Base-by-base conservation (phyloP, 176 grass and related monocot species). In the Cocos nucifera region DNA sequence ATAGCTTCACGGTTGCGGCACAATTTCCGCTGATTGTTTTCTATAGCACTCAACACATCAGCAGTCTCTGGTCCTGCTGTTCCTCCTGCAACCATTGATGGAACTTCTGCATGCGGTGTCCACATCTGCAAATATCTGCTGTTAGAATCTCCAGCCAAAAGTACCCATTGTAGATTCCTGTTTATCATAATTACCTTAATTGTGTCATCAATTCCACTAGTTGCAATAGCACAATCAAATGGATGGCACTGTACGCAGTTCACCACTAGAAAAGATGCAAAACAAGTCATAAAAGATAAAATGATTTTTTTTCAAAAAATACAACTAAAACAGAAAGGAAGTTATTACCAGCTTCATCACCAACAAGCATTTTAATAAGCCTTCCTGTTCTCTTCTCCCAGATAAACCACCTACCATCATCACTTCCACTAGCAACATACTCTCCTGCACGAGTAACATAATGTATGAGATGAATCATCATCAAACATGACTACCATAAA, bases 181-280 rank as follows among this genome's bases (percentile, higher is more conserved):
- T 12, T 44, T 29, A 25, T 50, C 44, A 65, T 51, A 67, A 57
- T 78, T 88, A 98, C 93, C 82, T 98, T 98, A 54, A 98, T 78
- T 30, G 88, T 89, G 60, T 80, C 85, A 75, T 98, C 93, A 35
- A 98, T 98, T 22, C 88, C 93, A 68, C 87, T 98, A 49, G 93
- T 98, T 54, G 87, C 87, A 80, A 98, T 68, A 71, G 74, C 79
- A 59, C 87, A 98, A 65, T 98, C 93, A 35, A 81, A 85, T 17
- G 93, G 93, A 86, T 98, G 93, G 78, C 83, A 77, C 59, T 98
- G 93, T 88, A 98, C 83, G 67, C 93, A 98, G 63, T 98, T 98
- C 58, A 98, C 93, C 77, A 92, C 93, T 92, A 83, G 19, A 73
- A 49, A 78, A 56, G 18, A 21, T 30, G 28, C 50, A 44, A 18